Conservation (phyloP, 2,329 filamentous ascomycete species). For the Drechmeria coniospora region DNA sequence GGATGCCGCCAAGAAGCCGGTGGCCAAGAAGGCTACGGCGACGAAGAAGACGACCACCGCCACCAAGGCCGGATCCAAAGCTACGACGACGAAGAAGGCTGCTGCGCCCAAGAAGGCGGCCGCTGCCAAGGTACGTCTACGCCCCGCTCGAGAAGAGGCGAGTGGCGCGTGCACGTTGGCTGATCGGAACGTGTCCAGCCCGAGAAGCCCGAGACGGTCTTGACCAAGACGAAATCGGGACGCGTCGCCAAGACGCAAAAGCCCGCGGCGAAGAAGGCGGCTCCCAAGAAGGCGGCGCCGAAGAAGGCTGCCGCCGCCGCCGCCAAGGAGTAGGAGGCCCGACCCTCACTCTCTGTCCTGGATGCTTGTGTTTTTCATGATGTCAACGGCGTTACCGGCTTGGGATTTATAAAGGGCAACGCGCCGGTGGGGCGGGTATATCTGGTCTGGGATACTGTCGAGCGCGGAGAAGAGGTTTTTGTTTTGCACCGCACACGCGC, state of each 20-base stretch:
- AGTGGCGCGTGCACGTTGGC: constrained; percentile 1
- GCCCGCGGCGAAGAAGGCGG: constrained; percentile 31
- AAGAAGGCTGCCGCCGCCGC: constrained; percentile 27
- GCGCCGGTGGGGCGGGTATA: constrained; percentile 6
- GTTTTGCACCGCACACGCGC: constrained; percentile 7
- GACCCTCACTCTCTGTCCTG: too few species aligned
- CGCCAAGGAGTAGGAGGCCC: constrained; percentile 23
- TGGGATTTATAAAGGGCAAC: constrained; percentile 9
- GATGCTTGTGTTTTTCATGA: constrained; percentile 18
- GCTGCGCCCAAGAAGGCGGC: constrained; percentile 7
- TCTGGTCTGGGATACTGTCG: constrained; percentile 6
- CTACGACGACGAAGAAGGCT: constrained; percentile 16
- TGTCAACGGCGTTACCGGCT: constrained; percentile 20
- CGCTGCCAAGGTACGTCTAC: constrained; percentile 9
- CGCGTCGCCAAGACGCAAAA: constrained; percentile 58
- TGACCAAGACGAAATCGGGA: constrained; percentile 75
- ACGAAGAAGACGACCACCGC: constrained; percentile 17
- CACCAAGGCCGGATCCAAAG: constrained; percentile 10
- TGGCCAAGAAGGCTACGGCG: constrained; percentile 15
- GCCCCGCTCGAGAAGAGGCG: constrained; percentile 6
- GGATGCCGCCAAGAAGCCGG: constrained; percentile 18
- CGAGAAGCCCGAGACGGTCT: constrained; percentile 49
- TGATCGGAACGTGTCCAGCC: constrained; percentile 17
- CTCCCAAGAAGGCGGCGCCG: constrained; percentile 27
- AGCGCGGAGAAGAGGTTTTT: constrained; percentile 8